Conservation (phyloP, 2,329 filamentous ascomycete genomes). For the Sporothrix pseudoabietina region DNA sequence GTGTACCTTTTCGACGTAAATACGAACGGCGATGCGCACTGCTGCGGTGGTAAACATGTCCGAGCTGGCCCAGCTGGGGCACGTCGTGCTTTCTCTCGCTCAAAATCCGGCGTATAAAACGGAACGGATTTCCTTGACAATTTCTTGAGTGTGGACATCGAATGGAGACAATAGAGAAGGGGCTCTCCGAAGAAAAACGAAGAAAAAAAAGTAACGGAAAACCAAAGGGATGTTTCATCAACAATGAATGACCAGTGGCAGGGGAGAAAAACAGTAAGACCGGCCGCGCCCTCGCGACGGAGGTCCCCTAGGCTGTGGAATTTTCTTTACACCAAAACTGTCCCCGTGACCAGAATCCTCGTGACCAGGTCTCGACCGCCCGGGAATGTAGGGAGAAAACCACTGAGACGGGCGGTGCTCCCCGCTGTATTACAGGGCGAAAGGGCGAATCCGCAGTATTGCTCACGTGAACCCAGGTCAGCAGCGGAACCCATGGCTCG, state of each 20-base stretch:
- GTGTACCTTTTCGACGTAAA: slow-evolving; percentile 18
- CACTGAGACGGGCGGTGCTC: neutral
- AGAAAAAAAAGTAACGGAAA: neutral
- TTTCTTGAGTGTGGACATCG: neutral
- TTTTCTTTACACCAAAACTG: neutral
- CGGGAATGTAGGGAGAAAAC: neutral
- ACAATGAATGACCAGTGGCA: neutral
- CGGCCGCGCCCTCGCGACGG: neutral
- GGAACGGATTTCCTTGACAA: neutral
- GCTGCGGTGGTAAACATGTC: slow-evolving; percentile 18
- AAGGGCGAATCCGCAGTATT: neutral
- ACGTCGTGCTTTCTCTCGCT: slow-evolving; percentile 19
- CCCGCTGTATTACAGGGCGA: slow-evolving; percentile 8
- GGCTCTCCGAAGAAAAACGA: neutral
- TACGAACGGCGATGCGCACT: slow-evolving; percentile 24
- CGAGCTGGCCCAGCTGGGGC: slow-evolving; percentile 15
- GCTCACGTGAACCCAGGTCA: neutral
- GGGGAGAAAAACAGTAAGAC: neutral
- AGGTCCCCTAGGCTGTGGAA: neutral
- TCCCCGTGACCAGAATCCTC: slow-evolving; percentile 18
- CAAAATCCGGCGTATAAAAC: slow-evolving; percentile 9
- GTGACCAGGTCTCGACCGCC: slow-evolving; percentile 5
- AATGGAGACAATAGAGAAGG: neutral
- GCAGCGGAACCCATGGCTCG: neutral
- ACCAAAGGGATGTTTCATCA: neutral